These are phyloP conservation scores for Lineolata rhizophorae DNA, from an alignment of 495 filamentous ascomycete genomes.

Conservation along the genomic window DNA sequence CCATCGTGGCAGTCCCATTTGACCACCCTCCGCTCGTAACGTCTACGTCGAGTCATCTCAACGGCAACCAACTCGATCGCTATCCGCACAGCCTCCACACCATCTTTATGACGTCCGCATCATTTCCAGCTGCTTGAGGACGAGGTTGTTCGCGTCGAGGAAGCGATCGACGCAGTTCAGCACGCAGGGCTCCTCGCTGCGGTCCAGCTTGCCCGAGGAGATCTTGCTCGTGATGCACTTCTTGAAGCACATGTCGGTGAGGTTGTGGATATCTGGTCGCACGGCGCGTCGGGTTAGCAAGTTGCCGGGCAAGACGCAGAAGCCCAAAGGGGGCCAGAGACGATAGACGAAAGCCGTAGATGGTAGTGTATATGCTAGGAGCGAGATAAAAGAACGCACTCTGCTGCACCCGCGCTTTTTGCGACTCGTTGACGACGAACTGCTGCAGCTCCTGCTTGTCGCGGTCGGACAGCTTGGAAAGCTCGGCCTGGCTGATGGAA, in stretches of 20 bases:
- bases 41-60: too few relatives aligned
- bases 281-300: too few relatives aligned
- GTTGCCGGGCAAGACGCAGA: too few relatives aligned
- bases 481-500: slow-evolving; percentile 20
- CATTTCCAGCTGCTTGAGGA: slow-evolving; percentile 57
- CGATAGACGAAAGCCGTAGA: too few relatives aligned
- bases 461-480: slow-evolving; percentile 51
- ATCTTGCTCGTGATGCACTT: slow-evolving; percentile 64
- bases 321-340: too few relatives aligned
- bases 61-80: too few relatives aligned
- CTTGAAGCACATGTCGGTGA: slow-evolving; percentile 80
- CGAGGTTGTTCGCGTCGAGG: slow-evolving; percentile 63
- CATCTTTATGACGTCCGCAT: slow-evolving; percentile 21
- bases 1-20: too few relatives aligned
- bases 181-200: slow-evolving; percentile 55
- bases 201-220: slow-evolving; percentile 42
- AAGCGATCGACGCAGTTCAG: slow-evolving; percentile 86
- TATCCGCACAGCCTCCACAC: too few relatives aligned
- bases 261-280: slow-evolving; percentile 41
- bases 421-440: slow-evolving; percentile 55
- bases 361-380: slow-evolving; percentile 5
- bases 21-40: too few relatives aligned
- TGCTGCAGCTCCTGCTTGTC: slow-evolving; percentile 77
- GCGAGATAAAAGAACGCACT: slow-evolving; percentile 29
- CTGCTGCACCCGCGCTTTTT: slow-evolving; percentile 60